Evolutionary conservation across 2,329 filamentous ascomycete genomes (phyloP).

Genomic region (Fusarium piperis): DNA sequence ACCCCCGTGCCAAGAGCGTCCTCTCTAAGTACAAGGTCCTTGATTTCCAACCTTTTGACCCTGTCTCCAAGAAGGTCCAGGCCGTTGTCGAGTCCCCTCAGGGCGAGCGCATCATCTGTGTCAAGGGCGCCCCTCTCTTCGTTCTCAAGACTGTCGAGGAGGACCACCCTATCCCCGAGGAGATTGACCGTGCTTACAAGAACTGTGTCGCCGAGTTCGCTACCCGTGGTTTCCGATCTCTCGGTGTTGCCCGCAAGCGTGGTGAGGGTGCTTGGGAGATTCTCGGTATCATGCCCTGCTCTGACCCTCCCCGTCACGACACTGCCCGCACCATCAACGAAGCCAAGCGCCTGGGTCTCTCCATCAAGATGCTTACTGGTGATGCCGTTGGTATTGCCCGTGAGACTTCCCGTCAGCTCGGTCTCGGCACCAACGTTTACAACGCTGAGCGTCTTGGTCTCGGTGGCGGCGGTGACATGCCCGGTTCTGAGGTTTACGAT

Average conservation of each 20-base stretch:
- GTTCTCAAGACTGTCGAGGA: constrained; percentile 89
- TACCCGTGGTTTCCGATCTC: constrained; percentile 91
- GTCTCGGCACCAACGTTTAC: constrained; percentile 92
- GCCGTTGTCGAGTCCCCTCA: constrained; percentile 84
- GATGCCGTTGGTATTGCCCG: constrained; percentile 92
- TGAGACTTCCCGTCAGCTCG: constrained; percentile 90
- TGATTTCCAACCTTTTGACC: constrained; percentile 89
- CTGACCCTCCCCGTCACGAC: constrained; percentile 89
- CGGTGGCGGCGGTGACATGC: constrained; percentile 90
- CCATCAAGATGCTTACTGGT: constrained; percentile 96
- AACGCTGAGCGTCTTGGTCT: constrained; percentile 93
- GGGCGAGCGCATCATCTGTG: constrained; percentile 85
- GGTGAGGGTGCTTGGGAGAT: constrained; percentile 87
- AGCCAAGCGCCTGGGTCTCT: constrained; percentile 86
- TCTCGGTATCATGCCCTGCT: constrained; percentile 94
- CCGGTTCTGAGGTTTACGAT: constrained; percentile 92
- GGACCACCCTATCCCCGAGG: constrained; percentile 80
- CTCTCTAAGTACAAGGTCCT: constrained; percentile 86
- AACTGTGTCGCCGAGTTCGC: constrained; percentile 93
- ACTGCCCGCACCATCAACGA: constrained; percentile 91
- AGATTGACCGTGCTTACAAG: constrained; percentile 85
- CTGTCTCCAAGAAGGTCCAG: constrained; percentile 91
- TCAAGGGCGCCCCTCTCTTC: constrained; percentile 90
- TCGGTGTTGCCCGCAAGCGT: constrained; percentile 91
- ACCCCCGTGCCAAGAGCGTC: constrained; percentile 82